A percentile compares a stretch with the other conserved stretches of the same genome.
Evolutionary conservation across 2,329 filamentous ascomycete genomes (phyloP).

Genomic region (Pseudocercospora pini-densiflorae): DNA sequence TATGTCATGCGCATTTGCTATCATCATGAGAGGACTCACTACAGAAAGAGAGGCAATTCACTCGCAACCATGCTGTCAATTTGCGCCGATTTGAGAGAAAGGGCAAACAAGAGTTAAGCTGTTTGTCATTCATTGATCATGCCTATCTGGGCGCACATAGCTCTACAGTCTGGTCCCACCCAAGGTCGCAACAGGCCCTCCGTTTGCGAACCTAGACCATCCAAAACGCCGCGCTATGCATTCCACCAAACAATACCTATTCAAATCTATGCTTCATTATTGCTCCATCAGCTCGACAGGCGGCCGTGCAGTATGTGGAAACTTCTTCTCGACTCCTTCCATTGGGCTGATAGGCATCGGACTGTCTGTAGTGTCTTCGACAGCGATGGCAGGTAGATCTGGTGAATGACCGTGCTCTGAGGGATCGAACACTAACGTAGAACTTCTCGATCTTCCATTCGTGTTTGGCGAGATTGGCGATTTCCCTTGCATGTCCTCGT

Average conservation of each 20-base stretch:
- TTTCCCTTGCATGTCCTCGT: conserved; percentile 29
- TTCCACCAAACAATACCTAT: neutral
- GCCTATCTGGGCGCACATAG: neutral
- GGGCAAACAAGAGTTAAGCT: neutral
- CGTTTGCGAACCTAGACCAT: conserved; percentile 4
- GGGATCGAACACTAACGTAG: conserved; percentile 65
- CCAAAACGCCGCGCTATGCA: conserved; percentile 10
- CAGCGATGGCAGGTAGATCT: conserved; percentile 64
- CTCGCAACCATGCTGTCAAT: neutral
- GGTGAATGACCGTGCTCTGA: conserved; percentile 65
- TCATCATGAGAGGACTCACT: neutral
- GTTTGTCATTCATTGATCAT: neutral
- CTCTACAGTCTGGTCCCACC: no score
- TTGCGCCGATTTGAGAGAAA: neutral
- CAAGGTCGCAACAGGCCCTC: neutral
- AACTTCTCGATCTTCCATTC: conserved; percentile 50
- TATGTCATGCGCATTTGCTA: neutral
- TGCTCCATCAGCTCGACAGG: conserved; percentile 61
- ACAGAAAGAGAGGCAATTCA: neutral
- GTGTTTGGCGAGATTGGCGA: conserved; percentile 34
- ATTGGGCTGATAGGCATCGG: conserved; percentile 55
- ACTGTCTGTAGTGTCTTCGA: conserved; percentile 62
- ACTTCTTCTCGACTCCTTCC: conserved; percentile 50
- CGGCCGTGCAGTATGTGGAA: conserved; percentile 59
- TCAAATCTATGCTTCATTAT: neutral